Base-by-base conservation (phyloP, 768 basidiomycete species). In the Pleurotus citrinopileatus region DNA sequence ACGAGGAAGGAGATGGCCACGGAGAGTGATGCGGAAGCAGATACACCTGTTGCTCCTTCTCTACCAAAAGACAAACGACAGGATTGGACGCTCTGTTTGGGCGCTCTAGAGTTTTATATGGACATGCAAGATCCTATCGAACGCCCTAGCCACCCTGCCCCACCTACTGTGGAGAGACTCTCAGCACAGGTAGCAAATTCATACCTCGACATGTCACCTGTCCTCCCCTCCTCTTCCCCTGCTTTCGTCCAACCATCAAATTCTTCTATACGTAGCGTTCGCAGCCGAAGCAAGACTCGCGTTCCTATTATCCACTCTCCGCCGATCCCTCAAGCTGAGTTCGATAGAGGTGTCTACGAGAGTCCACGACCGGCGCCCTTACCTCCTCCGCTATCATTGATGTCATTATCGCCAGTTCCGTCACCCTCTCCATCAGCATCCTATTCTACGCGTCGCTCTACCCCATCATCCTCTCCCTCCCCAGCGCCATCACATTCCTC, bases 101-200 rank as follows among this genome's bases (percentile, higher is more conserved):
- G 45, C 17, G 45, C 45, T 13, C 28, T 47, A 15, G 45, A 47
- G 45, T 47, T 19, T 26, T 47, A 47, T 22, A 47, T 47, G 45
- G 45, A 47, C n/a, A 47, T 47, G 45, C 45, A 47, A 27, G 45
- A 47, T 23, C 45, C 45, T 15, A 47, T 47, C 17, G 45, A 47
- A n/a, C 45, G 45, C 5, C 45, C 45, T 1, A 32, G n/a, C 8
- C 45, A 47, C 22, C 45, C 45, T 13, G 25, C 45, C 6, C 45
- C 45, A 10, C 45, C 45, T 47, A 3, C 45, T 13, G 8, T 22
- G 13, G 26, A 47, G 17, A n/a, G 43, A 20, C 13, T 4, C 2
- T 20, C 45, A 47, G 29, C n/a, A 15, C 2, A 47, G 13, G 17
- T 7, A 40, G 17, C 38, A n/a, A 40, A 19, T 23, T 47, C 45